Base-by-base conservation (phyloP, 768 basidiomycete species). In the Boletus vinaceobasis region DNA sequence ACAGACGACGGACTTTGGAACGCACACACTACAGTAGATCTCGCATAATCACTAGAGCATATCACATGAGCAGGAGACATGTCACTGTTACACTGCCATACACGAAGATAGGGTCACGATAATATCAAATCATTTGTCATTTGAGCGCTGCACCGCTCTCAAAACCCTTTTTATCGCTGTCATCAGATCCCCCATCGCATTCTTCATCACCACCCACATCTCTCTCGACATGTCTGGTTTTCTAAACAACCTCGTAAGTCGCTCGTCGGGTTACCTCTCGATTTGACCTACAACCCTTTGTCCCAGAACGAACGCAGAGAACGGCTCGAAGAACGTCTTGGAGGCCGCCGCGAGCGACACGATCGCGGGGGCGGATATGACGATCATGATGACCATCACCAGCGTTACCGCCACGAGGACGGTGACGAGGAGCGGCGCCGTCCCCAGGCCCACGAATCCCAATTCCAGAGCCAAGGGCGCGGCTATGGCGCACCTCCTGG, bases 191-290 rank as follows among this genome's bases (percentile, higher is more conserved):
- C 4, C 6, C 11, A 26, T 26, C 32, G 10, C 11, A 7, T 29
- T 2, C 23, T 11, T 35, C 8, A 17, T 13, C 31, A 19, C 11
- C 44, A 14, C 5, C 37, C 15, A 10, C 45, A 31, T 36, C 33
- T n/a, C 23, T 9, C 32, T 23, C 43, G 19, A 47, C 50, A 63
- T 64, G 63, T 64, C 62, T 38, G 55, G 29, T n/a, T 53, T 53
- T 14, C 15, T 36, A 1, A 19, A 56, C 35, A 51, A 32, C 4
- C 17, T 36, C 3, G 62, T 53, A 4, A 39, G 58, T 43, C 26
- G 35, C 2, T 32, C 13, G 10, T 33, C 26, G 13, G n/a, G 5
- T n/a, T 3, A 14, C 3, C 1, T 5, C 38, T 29, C 10, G 26
- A 48, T 29, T 35, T 47, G 7, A 43, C 7, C 17, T 15, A 8